Evolutionary conservation across 2,329 filamentous ascomycete species (phyloP), one percentile per base, ranked within the genome.

Genomic region (Neonectria neomacrospora): DNA sequence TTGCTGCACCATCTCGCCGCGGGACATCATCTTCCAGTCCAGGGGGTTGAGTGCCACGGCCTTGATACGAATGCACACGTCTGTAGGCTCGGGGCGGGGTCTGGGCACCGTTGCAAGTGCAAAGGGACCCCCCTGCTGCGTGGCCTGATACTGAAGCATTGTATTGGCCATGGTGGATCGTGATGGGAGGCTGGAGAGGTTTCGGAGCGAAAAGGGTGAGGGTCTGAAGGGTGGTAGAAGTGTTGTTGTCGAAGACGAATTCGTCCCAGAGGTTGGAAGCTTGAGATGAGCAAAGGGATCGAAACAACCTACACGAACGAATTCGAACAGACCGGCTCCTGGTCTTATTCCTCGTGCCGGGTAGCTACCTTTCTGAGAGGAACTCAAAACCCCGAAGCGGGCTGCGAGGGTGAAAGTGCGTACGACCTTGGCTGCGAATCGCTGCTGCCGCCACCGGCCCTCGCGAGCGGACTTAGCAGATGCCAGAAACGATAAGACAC

Each of bases 11-110:
- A 70, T 66, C n/a, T 69, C 62, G 1, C 67, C 67, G 26, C 58
- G 62, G 10, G 57, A 51, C 20, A 68, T 37, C 65, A 68, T 69
- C 60, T 71, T 69, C 56, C 64, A 63, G 63, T 71, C 69, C 11
- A 70, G 57, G 10, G 69, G 69, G 58, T 70, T 72, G 45, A 69
- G 64, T 57, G 65, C 68, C 30, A 69, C 63, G 45, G 70, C 68
- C 34, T 67, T 67, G 53, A 67, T 54, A 53, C 63, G 64, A 58
- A 71, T 66, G 58, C 52, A 65, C 28, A 71, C 64, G 5, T 71
- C 64, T 3, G 23, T 64, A 1, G 67, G 26, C 10, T 65, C 60
- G 37, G 66, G 66, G 0, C 32, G 26, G n/a, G 68, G 61, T 30
- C 30, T 60, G 23, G 62, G 62, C 4, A 70, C 64, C 2, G 48